Evolutionary conservation across 202 grass and related monocot genomes (phyloP).

Genomic region (Tripidium arundinaceum): DNA sequence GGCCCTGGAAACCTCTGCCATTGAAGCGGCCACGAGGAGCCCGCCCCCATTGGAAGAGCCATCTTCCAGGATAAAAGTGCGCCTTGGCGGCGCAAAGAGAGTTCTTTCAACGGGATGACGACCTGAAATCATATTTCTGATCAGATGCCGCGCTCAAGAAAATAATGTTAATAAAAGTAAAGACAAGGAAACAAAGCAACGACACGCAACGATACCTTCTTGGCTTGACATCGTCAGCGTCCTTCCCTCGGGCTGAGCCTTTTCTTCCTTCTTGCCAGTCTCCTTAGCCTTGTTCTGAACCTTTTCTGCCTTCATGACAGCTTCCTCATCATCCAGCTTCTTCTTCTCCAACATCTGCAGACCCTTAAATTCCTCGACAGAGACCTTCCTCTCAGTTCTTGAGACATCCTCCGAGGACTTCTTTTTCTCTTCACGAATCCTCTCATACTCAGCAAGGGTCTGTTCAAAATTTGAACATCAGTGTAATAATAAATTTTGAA

Average conservation of each 20-base stretch:
- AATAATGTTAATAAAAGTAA: too few relatives aligned
- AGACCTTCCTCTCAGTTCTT: constrained; percentile 16
- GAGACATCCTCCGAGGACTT: constrained; percentile 2
- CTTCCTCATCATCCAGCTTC: constrained; percentile 36
- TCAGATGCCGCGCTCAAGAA: neutral
- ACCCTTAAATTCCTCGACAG: constrained; percentile 21
- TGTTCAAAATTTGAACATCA: neutral
- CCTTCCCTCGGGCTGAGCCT: neutral
- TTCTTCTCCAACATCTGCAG: constrained; percentile 30
- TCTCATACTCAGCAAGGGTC: constrained; percentile 61
- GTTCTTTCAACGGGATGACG: too few relatives aligned
- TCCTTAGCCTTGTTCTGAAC: neutral
- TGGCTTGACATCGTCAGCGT: neutral
- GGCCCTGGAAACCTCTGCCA: neutral
- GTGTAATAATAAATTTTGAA: neutral
- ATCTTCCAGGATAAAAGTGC: neutral
- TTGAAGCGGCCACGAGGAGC: neutral
- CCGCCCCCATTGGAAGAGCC: neutral
- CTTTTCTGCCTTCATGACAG: constrained; percentile 6
- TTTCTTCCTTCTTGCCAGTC: neutral
- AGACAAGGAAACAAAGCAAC: neutral
- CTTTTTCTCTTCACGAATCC: constrained; percentile 28
- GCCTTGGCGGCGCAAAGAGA: too few relatives aligned
- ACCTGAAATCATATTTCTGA: too few relatives aligned
- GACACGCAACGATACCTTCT: too few relatives aligned